Conservation (phyloP, 805 yeast genomes). For the Lipomyces sp. region DNA sequence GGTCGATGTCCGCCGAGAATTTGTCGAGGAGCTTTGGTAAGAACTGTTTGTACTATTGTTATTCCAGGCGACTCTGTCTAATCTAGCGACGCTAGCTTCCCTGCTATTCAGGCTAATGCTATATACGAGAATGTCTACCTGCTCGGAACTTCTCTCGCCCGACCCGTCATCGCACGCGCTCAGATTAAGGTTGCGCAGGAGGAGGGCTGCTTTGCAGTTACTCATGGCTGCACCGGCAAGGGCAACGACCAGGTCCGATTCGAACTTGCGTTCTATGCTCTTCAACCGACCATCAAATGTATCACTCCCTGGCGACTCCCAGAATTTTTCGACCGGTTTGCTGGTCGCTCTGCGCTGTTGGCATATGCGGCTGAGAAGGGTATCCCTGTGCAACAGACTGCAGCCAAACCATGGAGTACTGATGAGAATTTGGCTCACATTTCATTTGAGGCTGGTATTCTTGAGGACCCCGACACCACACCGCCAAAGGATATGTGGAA, state of each 20-base stretch:
- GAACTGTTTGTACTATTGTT: no score
- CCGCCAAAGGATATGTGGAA: constrained; percentile 99
- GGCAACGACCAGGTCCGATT: constrained; percentile 99
- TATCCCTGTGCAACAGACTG: constrained; percentile 95
- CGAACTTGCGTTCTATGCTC: constrained; percentile 93
- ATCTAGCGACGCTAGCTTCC: no score
- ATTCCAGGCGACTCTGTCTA: no score
- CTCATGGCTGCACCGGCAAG: constrained; percentile 99
- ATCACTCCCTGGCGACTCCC: constrained; percentile 99
- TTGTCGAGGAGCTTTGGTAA: constrained; percentile 80
- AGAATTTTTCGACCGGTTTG: constrained; percentile 86
- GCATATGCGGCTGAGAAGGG: constrained; percentile 89
- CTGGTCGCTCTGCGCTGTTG: constrained; percentile 94
- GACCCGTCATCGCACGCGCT: constrained; percentile 98
- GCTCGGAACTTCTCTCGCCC: constrained; percentile 95
- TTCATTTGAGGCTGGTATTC: constrained; percentile 98
- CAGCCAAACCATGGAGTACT: constrained; percentile 99
- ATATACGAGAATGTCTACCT: constrained; percentile 96
- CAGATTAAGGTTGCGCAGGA: constrained; percentile 95
- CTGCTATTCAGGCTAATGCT: constrained; percentile 97
- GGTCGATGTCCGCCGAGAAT: constrained; percentile 92
- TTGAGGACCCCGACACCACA: constrained; percentile 97
- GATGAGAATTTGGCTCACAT: constrained; percentile 99
- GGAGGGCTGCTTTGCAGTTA: constrained; percentile 97
- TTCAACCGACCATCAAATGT: constrained; percentile 93